Conservation (phyloP, 129 eudicot genomes). For the Artemisia argyi region DNA sequence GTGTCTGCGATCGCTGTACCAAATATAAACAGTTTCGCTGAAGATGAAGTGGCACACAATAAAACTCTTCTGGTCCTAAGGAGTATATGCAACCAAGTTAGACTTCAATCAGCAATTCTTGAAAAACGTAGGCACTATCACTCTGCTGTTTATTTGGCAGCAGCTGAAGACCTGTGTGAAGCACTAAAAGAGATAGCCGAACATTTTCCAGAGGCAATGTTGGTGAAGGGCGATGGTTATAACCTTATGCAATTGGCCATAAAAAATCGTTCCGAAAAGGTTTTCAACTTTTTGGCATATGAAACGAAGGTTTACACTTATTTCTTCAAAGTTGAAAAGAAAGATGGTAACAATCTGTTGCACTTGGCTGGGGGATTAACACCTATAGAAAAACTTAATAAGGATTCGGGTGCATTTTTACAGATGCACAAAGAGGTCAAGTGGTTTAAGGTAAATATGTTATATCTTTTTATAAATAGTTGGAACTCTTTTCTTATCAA, state of each 20-base stretch:
- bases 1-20: no score
- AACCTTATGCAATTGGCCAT: constrained; percentile 9
- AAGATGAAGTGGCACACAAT: neutral
- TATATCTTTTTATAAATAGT: constrained; percentile 18
- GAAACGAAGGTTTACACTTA: neutral
- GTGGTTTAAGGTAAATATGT: no score
- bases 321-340: neutral
- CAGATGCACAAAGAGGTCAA: no score
- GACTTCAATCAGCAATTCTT: neutral
- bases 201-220: no score
- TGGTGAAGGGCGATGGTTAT: neutral
- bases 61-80: neutral
- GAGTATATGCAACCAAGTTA: neutral
- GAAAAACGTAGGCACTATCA: no score
- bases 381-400: no score
- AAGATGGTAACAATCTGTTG: neutral
- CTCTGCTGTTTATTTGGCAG: no score
- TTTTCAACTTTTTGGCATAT: constrained; percentile 9
- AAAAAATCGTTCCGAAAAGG: constrained; percentile 12
- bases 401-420: no score
- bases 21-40: no score
- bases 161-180: no score
- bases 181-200: no score
- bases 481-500: constrained; percentile 24
- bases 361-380: no score